Base-by-base conservation (phyloP, 768 basidiomycete genomes). In the Leccinellum albellum region DNA sequence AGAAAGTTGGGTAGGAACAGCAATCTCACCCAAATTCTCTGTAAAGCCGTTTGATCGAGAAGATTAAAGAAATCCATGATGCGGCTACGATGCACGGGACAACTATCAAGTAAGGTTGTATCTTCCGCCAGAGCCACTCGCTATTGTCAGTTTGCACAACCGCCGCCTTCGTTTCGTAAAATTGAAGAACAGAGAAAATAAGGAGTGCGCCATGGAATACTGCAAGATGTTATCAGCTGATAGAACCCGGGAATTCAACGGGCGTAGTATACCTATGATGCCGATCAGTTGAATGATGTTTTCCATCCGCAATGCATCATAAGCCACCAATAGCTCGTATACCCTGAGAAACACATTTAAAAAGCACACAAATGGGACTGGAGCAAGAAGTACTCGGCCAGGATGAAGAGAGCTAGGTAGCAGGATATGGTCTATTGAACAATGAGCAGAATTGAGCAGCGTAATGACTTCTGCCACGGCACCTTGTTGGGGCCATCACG, bases 241-340 rank as follows among this genome's bases (percentile, higher is more conserved):
- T 26, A 31, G 21, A 35, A 45, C 51, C 14, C 44, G 23, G 24
- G 32, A 55, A 26, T 33, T 23, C 28, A 40, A n/a, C 24, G 37
- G n/a, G 13, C 35, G 21, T 70, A 80, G 46, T 67, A 90, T 90
- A 55, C n/a, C n/a, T 50, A 89, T 76, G 48, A 92, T 84, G 33
- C 89, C 89, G 3, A 87, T 66, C 3, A 94, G 74, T 67, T 93
- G 90, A 33, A 94, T 87, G 62, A 86, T 77, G 66, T 92, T 94
- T 59, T 91, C 82, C 59, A 86, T 62, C 28, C 86, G 79, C 32
- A 94, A 76, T n/a, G 91, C 91, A 76, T 94, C 91, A 60, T 86
- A 82, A 3, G 88, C 88, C 80, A 94, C 88, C 55, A 86, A 73
- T 6, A 91, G 72, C 64, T 92, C 89, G 59, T 93, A 94, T 1